phyloP scores from a whole-genome alignment of 495 filamentous ascomycete genomes.

The Daldinia caldariorum region DNA sequence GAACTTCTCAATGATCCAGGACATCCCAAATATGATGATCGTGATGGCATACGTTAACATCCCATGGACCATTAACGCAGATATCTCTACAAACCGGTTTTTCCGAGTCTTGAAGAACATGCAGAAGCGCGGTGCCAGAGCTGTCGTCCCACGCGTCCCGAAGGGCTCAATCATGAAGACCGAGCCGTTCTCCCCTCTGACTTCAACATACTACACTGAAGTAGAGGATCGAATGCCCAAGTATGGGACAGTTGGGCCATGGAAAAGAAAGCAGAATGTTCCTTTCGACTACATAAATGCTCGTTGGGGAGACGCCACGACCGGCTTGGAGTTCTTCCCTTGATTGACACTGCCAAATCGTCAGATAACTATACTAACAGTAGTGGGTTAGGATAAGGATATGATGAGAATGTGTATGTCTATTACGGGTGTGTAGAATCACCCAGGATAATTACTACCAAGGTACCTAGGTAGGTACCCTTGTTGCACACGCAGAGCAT shows the following conservation, averaged over 20 bases:
- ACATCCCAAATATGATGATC: constrained; percentile 66
- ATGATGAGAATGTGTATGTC: too few relatives aligned
- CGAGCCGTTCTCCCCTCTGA: constrained; percentile 15
- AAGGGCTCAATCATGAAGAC: neutral
- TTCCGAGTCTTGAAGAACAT: constrained; percentile 44
- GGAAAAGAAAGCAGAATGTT: constrained; percentile 17
- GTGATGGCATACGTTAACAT: constrained; percentile 68
- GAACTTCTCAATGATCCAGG: constrained; percentile 69
- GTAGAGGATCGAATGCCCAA: constrained; percentile 7
- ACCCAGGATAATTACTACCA: too few relatives aligned
- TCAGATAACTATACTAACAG: neutral
- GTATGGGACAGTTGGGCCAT: constrained; percentile 28
- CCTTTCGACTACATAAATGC: constrained; percentile 17
- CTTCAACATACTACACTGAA: constrained; percentile 17
- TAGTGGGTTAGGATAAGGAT: neutral
- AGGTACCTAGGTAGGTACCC: too few relatives aligned
- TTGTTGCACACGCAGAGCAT: too few relatives aligned
- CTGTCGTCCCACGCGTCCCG: constrained; percentile 13
- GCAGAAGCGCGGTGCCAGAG: constrained; percentile 7
- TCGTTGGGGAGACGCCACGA: constrained; percentile 29
- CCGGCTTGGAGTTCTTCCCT: neutral
- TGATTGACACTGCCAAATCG: neutral
- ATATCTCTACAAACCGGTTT: constrained; percentile 61
- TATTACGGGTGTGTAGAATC: too few relatives aligned
- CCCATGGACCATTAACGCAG: constrained; percentile 69